Evolutionary conservation across 176 grass and related monocot genomes (phyloP).

Genomic region (Rhipidocladum racemiflorum): DNA sequence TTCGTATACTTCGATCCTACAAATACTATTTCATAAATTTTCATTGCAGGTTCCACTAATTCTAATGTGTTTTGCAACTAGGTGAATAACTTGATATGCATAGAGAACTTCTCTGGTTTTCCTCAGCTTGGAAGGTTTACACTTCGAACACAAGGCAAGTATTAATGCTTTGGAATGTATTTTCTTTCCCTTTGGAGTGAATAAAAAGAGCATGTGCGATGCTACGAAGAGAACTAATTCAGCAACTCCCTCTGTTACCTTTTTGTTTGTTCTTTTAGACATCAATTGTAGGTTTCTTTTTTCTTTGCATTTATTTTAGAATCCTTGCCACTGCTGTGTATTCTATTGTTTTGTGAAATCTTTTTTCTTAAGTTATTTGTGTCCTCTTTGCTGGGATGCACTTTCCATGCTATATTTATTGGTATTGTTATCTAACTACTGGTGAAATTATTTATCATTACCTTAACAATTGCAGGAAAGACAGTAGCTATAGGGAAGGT

Average conservation of each 20-base stretch:
- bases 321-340: background rate
- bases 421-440: background rate
- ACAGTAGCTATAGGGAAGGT: constrained; percentile 94
- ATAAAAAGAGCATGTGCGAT: background rate
- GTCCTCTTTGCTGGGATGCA: background rate
- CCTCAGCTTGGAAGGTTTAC: constrained; percentile 98
- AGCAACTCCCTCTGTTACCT: background rate
- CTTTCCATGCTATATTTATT: background rate
- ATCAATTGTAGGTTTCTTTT: background rate
- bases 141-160: constrained; percentile 83
- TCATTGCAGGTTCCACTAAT: constrained; percentile 15
- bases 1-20: too few relatives aligned
- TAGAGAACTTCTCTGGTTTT: constrained; percentile 82
- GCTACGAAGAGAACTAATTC: background rate
- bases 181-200: background rate
- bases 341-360: background rate
- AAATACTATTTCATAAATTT: background rate
- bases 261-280: background rate
- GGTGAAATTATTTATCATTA: background rate
- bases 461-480: constrained; percentile 58
- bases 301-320: background rate
- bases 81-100: constrained; percentile 90
- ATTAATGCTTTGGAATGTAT: background rate
- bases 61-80: constrained; percentile 32
- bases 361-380: background rate